Evolutionary conservation across 108 stramenopile genomes (phyloP).

Genomic region (Fragilariopsis cylindrus): DNA sequence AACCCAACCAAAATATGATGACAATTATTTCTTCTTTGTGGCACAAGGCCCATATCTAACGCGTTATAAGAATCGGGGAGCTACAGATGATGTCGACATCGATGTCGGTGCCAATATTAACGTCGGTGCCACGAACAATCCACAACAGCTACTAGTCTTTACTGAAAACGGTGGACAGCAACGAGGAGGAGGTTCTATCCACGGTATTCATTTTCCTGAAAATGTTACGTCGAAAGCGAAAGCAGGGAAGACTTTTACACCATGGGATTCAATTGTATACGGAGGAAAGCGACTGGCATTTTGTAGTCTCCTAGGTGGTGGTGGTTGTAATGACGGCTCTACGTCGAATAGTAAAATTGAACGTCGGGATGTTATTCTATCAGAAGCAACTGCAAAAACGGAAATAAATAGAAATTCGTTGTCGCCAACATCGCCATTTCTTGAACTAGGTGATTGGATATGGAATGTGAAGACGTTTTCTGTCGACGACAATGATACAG

Average conservation of each 20-base stretch:
- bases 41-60: conserved; percentile 12
- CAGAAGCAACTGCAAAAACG: neutral
- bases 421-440: neutral
- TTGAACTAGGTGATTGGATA: conserved; percentile 61
- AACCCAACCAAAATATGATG: neutral
- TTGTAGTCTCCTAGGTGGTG: conserved; percentile 1
- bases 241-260: neutral
- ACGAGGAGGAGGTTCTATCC: conserved; percentile 29
- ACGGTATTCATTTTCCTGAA: conserved; percentile 28
- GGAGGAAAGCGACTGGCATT: conserved; percentile 33
- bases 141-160: conserved; percentile 25
- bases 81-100: neutral
- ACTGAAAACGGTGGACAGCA: conserved; percentile 16
- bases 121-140: neutral
- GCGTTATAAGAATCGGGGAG: neutral
- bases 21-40: neutral
- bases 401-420: neutral
- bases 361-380: conserved; percentile 7
- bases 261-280: conserved; percentile 30
- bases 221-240: neutral
- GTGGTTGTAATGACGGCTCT: neutral
- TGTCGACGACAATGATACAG: conserved; percentile 1
- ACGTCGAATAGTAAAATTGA: neutral
- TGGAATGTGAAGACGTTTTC: conserved; percentile 50
- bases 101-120: conserved; percentile 4